Base-by-base conservation (phyloP, 2,329 filamentous ascomycete species). In the Dryadomyces quercivorus region DNA sequence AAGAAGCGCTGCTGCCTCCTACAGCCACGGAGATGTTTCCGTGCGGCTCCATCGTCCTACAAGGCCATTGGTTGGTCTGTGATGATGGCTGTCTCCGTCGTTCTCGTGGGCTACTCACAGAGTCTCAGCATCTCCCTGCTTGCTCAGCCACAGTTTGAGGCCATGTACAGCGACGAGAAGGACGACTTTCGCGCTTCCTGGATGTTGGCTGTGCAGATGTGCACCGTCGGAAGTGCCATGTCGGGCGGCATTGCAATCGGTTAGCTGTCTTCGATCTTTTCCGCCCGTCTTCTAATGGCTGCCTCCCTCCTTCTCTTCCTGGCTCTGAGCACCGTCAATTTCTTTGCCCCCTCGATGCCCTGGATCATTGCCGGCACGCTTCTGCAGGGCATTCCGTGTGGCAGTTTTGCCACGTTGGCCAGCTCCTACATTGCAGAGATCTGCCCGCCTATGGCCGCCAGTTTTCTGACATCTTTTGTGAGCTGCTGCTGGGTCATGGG, bases 111-210 rank as follows among this genome's bases (percentile, higher is more conserved):
- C 13, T 63, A 61, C 48, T 55, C 61, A 5, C 61, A 59, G 13
- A 55, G 51, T 16, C 55, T 63, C 6, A 42, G 57, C 12, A 57
- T 62, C 1, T 62, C 61, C 10, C 59, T 63, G 16, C 57, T 63
- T 7, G 58, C 59, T 0, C 61, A 61, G 48, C 59, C 61, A 2
- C 59, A 63, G 26, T 64, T 63, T 44, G 55, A 62, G 38, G 55
- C 46, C 6, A 55, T 60, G 22, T 68, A 64, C 45, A 66, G 65
- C 1, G 45, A 56, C 9, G 49, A 52, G 5, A 49, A 46, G 47
- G 44, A 51, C 13, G 57, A 59, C 50, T 59, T 59, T 21, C 36
- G 53, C 2, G 58, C 59, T 3, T 50, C 43, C 4, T 61, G 58
- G 60, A 59, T 60, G 59, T 51, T 59, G 12, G 60, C 54, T 1